Evolutionary conservation across 1,284 basidiomycete genomes (phyloP), one percentile per base, ranked within the genome.

Genomic region (Pholiota adiposa): DNA sequence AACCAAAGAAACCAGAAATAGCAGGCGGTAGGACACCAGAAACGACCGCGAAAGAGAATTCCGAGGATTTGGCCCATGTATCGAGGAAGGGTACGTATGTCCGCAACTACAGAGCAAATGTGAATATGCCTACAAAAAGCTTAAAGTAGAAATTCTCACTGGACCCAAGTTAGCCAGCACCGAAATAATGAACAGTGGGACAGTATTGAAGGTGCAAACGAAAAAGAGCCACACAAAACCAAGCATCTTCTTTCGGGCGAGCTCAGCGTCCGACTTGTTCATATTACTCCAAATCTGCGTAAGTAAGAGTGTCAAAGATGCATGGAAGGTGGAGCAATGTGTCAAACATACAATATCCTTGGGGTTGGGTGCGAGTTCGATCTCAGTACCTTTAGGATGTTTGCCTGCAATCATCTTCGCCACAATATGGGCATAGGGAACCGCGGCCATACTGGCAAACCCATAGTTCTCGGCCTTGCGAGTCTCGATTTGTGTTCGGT

Each of bases 381-480:
- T 86, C 8, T 78, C 77, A 0, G 91, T 85, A 7, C 91, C 90
- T 67, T 89, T 90, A 4, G 90, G 86, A 63, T 83, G 83, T 71
- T 94, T 94, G 60, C 76, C 76, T 44, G 76, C 73, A 41, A 95
- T 78, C 63, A 88, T 77, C 65, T 87, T 86, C 2, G 90, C 92
- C 12, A 94, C 93, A 49, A 91, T 83, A 67, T 96, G 93, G 0
- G 96, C 94, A 68, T 95, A 96, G 0, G 93, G 89, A 9, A 97
- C 92, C 0, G 94, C 90, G 53, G 93, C 94, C 87, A 97, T 92
- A 21, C 93, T 95, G 2, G 95, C 94, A 72, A 97, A 97, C 14
- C 94, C 96, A 73, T 96, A 97, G 71, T 87, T 93, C 75, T 97
- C 94, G 1, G 94, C 83, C 72, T 91, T 91, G 61, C 87, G 83